Conservation (phyloP, 176 grass and related monocot genomes). For the Ensete glaucum region DNA sequence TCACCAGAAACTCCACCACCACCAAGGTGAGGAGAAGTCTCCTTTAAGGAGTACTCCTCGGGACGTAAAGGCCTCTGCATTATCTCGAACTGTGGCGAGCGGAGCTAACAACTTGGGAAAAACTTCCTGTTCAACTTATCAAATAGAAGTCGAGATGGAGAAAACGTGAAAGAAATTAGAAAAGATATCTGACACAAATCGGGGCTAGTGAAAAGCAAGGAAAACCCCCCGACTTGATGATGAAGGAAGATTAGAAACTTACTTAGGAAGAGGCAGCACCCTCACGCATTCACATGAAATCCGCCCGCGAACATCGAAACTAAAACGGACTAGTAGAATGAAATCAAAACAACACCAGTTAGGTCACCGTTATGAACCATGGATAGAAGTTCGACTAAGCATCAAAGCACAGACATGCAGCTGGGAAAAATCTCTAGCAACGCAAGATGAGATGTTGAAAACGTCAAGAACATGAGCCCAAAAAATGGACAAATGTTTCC, state of each 20-base stretch:
- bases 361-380: background rate
- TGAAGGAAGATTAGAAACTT: background rate
- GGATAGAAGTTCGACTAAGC: background rate
- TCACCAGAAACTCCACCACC: slow-evolving; percentile 40
- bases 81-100: slow-evolving; percentile 11
- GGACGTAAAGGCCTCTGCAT: slow-evolving; percentile 36
- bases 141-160: background rate
- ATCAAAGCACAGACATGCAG: too few species aligned
- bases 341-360: background rate
- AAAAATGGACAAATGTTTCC: background rate
- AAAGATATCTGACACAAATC: background rate
- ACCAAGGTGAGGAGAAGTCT: slow-evolving; percentile 36
- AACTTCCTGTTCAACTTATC: background rate
- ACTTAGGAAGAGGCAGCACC: background rate
- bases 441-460: background rate
- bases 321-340: background rate
- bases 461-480: background rate
- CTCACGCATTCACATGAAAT: background rate
- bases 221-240: background rate
- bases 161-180: background rate
- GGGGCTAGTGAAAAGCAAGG: background rate
- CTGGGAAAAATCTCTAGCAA: too few species aligned
- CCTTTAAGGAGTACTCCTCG: slow-evolving; percentile 44
- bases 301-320: background rate
- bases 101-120: background rate